Percentiles rank a stretch among this genome's conserved stretches.
Conservation (phyloP, 139 green algal species). For the Eudorina sp. region DNA sequence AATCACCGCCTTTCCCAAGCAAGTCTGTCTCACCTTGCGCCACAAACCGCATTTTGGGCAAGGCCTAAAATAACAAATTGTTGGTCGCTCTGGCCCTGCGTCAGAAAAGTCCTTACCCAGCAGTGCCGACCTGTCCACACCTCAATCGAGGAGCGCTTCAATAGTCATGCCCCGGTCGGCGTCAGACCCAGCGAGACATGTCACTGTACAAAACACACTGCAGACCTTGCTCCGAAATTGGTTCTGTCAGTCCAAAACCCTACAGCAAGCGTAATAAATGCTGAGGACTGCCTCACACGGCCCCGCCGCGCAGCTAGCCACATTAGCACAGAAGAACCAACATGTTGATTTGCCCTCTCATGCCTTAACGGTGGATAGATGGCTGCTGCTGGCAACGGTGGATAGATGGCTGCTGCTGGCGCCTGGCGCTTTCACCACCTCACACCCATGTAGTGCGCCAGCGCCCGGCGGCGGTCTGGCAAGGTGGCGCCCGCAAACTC, state of each 20-base stretch:
- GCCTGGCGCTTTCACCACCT: not conserved
- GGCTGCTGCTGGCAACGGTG: not conserved
- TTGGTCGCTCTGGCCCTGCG: not conserved
- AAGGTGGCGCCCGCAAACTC: not conserved
- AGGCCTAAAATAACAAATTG: too few relatives aligned
- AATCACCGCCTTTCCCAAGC: too few relatives aligned
- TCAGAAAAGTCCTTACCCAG: not conserved
- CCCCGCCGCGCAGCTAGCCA: not conserved
- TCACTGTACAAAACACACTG: too few relatives aligned
- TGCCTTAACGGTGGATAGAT: not conserved
- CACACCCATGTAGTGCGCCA: not conserved
- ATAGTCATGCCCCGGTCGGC: too few relatives aligned
- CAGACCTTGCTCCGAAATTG: too few relatives aligned
- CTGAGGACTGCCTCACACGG: not conserved
- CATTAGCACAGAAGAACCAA: not conserved
- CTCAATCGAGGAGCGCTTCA: too few relatives aligned
- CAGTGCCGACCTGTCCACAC: too few relatives aligned
- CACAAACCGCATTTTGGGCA: too few relatives aligned
- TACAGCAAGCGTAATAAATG: not conserved
- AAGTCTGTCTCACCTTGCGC: too few relatives aligned
- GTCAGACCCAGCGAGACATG: too few relatives aligned
- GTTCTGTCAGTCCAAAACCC: not conserved
- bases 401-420: not conserved
- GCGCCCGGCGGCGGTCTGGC: not conserved
- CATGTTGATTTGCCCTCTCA: not conserved